Percentiles rank a stretch among this genome's conserved stretches.
Conservation (phyloP, 2,329 filamentous ascomycete genomes). For the Neonectria hederae region DNA sequence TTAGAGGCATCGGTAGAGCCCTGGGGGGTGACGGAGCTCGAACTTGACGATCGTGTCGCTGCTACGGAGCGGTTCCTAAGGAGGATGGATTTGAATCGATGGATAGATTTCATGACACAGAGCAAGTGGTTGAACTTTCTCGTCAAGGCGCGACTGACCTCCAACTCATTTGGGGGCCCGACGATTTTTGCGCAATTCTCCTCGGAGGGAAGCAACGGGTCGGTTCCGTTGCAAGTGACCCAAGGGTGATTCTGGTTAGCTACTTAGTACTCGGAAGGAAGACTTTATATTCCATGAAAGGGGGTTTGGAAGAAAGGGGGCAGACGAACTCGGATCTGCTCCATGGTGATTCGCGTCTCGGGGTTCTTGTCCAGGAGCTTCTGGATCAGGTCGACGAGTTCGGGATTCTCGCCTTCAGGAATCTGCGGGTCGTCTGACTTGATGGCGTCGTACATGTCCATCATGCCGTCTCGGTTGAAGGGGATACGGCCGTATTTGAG, state of each 20-base stretch:
- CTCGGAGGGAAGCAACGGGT: conserved; percentile 80
- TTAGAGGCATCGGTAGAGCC: conserved; percentile 37
- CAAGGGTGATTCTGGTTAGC: conserved; percentile 81
- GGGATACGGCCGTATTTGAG: conserved; percentile 88
- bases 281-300: background rate
- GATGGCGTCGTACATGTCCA: conserved; percentile 92
- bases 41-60: conserved; percentile 15
- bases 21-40: conserved; percentile 18
- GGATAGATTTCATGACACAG: conserved; percentile 90
- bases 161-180: conserved; percentile 86
- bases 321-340: conserved; percentile 76
- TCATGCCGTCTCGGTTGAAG: conserved; percentile 79
- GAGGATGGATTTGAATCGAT: conserved; percentile 85
- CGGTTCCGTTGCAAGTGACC: conserved; percentile 84
- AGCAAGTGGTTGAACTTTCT: conserved; percentile 87
- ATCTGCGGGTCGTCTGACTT: conserved; percentile 73
- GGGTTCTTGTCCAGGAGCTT: conserved; percentile 87
- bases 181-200: conserved; percentile 88
- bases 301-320: background rate
- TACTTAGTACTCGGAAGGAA: conserved; percentile 7
- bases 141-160: conserved; percentile 91
- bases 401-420: conserved; percentile 69
- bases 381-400: conserved; percentile 78
- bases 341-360: conserved; percentile 82
- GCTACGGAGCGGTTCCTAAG: conserved; percentile 34